Conservation (phyloP, 768 basidiomycete species). For the Termitomyces sp. region DNA sequence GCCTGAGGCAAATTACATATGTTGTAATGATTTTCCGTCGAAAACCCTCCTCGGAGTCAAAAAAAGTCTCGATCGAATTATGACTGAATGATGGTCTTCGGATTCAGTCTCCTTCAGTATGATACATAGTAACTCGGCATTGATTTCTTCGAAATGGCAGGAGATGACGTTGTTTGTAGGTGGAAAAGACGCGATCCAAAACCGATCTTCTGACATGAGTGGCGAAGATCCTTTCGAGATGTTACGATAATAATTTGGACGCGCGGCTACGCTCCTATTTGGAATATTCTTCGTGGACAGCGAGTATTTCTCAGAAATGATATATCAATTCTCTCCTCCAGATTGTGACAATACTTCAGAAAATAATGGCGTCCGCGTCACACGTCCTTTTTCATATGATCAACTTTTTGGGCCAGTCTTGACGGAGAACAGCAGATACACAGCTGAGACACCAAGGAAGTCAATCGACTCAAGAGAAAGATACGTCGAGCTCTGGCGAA, state of each 20-base stretch:
- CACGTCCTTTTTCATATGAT: not conserved
- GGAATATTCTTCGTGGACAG: not conserved
- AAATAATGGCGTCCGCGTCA: not conserved
- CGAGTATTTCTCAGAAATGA: not conserved
- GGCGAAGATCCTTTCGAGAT: not conserved
- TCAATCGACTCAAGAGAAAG: not conserved
- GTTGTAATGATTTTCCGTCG: not conserved
- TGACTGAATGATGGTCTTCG: no score
- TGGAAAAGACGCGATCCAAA: not conserved
- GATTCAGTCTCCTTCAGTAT: no score
- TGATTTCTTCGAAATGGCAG: not conserved
- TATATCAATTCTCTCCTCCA: not conserved
- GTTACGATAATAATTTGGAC: not conserved
- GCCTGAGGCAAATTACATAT: not conserved
- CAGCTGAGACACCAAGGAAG: not conserved
- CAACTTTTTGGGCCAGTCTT: not conserved
- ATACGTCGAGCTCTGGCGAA: not conserved
- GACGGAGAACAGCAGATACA: not conserved
- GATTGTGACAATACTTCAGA: not conserved
- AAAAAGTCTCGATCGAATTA: not conserved
- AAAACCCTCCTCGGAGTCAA: not conserved
- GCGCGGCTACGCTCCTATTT: not conserved
- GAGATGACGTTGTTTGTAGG: not conserved
- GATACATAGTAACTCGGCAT: not conserved
- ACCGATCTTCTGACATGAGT: not conserved